phyloP scores from a whole-genome alignment of 805 yeast genomes.

The Yarrowia yakushimensis region DNA sequence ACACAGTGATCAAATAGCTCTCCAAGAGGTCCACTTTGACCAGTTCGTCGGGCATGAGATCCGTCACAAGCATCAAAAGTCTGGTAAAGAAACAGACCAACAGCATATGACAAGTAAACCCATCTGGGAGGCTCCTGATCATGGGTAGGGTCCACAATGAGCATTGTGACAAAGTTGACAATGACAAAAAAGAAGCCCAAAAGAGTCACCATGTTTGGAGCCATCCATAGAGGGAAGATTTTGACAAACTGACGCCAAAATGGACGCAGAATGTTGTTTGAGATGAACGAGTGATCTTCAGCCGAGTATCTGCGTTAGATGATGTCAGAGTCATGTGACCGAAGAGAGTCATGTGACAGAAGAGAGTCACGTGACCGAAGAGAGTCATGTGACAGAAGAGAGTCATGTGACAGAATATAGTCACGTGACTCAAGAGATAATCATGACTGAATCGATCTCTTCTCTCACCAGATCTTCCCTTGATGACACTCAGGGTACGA shows the following conservation, averaged over 20 bases:
- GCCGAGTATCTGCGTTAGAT: conserved; percentile 36
- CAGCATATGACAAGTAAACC: conserved; percentile 72
- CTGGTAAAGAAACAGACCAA: conserved; percentile 84
- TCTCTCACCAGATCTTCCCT: too few relatives aligned
- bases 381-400: too few relatives aligned
- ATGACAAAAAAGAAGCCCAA: conserved; percentile 72
- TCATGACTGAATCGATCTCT: too few relatives aligned
- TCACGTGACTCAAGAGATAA: too few relatives aligned
- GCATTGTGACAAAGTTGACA: conserved; percentile 57
- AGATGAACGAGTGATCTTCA: conserved; percentile 77
- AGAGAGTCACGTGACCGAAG: too few relatives aligned
- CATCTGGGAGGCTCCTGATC: conserved; percentile 61
- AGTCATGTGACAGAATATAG: too few relatives aligned
- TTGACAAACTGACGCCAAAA: conserved; percentile 74
- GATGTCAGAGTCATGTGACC: not conserved
- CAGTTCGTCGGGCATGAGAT: conserved; percentile 89
- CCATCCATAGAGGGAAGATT: conserved; percentile 81
- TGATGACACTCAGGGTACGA: too few relatives aligned
- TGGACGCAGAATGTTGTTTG: conserved; percentile 71
- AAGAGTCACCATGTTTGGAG: conserved; percentile 53
- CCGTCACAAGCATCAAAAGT: conserved; percentile 98
- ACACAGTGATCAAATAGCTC: conserved; percentile 89
- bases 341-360: too few relatives aligned
- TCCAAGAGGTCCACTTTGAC: conserved; percentile 92
- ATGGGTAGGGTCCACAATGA: conserved; percentile 70